A percentile compares a stretch with the other conserved stretches of the same genome.
These are phyloP conservation scores for Cystobasidium tubakii DNA, from an alignment of 768 basidiomycete species.

Conservation along the genomic window DNA sequence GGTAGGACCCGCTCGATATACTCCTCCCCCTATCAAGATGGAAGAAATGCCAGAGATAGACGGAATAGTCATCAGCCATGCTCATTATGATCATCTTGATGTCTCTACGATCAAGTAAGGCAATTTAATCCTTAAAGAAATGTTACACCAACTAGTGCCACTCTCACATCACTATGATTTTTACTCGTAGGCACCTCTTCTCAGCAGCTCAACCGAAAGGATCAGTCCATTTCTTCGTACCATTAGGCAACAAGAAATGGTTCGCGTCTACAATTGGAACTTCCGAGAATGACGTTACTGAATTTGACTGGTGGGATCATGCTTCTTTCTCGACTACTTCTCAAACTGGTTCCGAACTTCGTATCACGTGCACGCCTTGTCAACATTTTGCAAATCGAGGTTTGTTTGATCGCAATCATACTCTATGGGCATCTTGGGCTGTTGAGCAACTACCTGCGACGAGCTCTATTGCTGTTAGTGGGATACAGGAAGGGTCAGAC, in stretches of 20 bases:
- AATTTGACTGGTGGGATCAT: conserved; percentile 65
- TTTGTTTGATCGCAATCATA: conserved; percentile 56
- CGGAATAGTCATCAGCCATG: conserved; percentile 60
- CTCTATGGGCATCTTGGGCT: conserved; percentile 65
- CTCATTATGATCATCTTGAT: conserved; percentile 49
- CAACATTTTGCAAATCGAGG: conserved; percentile 62
- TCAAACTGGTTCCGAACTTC: conserved; percentile 47
- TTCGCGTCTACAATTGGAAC: conserved; percentile 52
- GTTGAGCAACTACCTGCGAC: conserved; percentile 52
- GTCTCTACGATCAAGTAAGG: conserved; percentile 38
- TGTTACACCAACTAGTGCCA: neutral
- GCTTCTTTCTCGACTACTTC: conserved; percentile 43
- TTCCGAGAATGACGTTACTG: conserved; percentile 52
- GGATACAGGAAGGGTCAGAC: neutral
- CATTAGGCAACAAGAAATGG: conserved; percentile 56
- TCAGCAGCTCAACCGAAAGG: conserved; percentile 35
- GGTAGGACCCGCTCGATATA: conserved; percentile 37
- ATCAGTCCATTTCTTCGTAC: conserved; percentile 58
- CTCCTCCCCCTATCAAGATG: conserved; percentile 54
- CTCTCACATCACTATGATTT: too few species aligned
- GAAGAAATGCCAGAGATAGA: conserved; percentile 61
- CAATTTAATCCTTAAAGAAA: conserved; percentile 30
- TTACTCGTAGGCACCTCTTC: conserved; percentile 42
- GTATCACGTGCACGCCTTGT: conserved; percentile 59
- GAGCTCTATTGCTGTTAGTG: neutral